Conservation (phyloP, 129 eudicot genomes). For the Pittosporum tobira region DNA sequence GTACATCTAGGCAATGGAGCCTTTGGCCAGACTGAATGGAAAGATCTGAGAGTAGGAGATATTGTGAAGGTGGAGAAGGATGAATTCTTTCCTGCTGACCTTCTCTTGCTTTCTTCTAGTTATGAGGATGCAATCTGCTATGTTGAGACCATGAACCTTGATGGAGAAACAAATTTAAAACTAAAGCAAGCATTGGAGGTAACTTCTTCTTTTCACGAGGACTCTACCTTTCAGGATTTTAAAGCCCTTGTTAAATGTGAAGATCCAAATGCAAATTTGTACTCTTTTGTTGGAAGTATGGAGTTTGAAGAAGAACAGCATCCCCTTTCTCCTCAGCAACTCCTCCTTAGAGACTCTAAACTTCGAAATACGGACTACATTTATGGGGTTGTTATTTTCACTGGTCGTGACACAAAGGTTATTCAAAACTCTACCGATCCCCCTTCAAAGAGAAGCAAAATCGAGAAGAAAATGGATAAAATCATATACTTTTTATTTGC, state of each 20-base stretch:
- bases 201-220: conserved; percentile 54
- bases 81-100: conserved; percentile 90
- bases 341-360: conserved; percentile 76
- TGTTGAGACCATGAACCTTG: conserved; percentile 94
- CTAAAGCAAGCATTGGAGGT: conserved; percentile 76
- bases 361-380: conserved; percentile 80
- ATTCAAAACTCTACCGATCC: conserved; percentile 84
- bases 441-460: conserved; percentile 82
- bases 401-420: conserved; percentile 92
- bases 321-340: conserved; percentile 77
- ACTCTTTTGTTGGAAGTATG: conserved; percentile 79
- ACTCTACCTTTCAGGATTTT: conserved; percentile 37
- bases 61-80: conserved; percentile 77
- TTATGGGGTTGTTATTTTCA: conserved; percentile 77
- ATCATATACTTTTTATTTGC: conserved; percentile 67
- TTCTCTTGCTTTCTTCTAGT: conserved; percentile 75
- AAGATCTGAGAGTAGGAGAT: conserved; percentile 65
- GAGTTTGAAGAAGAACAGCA: conserved; percentile 47
- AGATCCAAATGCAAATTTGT: conserved; percentile 85
- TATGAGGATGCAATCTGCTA: conserved; percentile 85
- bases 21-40: conserved; percentile 64
- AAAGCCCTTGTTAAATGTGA: conserved; percentile 68
- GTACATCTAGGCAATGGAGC: conserved; percentile 52
- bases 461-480: conserved; percentile 78
- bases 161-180: conserved; percentile 89